These are phyloP conservation scores for Globisporangium echinulatum DNA, from an alignment of 352 stramenopile species.

Conservation along the genomic window DNA sequence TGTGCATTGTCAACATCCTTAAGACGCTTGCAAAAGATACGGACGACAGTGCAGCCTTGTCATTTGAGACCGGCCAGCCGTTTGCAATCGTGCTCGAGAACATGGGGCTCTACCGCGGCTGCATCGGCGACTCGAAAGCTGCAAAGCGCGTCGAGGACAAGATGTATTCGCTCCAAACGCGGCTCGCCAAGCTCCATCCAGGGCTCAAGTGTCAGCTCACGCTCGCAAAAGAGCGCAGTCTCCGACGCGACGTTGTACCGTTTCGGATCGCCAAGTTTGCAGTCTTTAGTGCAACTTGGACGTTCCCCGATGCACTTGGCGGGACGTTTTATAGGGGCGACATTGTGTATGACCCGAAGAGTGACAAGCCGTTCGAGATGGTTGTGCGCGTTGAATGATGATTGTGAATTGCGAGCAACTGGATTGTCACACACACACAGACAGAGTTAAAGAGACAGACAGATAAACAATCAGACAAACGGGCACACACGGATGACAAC, in stretches of 20 bases:
- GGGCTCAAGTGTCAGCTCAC: constrained; percentile 33
- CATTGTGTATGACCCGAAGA: constrained; percentile 15
- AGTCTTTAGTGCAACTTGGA: constrained; percentile 31
- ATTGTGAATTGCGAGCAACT: too few species aligned
- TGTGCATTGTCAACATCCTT: constrained; percentile 24
- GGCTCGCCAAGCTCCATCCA: constrained; percentile 22
- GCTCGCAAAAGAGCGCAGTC: constrained; percentile 16
- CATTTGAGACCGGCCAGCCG: constrained; percentile 13
- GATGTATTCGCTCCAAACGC: constrained; percentile 14
- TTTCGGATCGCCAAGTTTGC: constrained; percentile 35
- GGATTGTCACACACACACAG: too few species aligned
- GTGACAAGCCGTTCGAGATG: constrained; percentile 7
- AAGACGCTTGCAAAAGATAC: constrained; percentile 18
- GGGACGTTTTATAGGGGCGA: constrained; percentile 40
- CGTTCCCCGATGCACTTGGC: constrained; percentile 27
- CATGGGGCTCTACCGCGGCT: constrained; percentile 22
- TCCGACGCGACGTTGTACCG: neutral
- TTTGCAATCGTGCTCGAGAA: constrained; percentile 40
- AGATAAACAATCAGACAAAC: too few species aligned
- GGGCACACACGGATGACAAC: too few species aligned
- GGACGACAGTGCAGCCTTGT: neutral
- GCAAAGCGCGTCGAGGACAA: constrained; percentile 22
- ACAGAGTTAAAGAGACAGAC: neutral
- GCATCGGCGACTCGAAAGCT: constrained; percentile 12
- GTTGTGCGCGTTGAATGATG: constrained; percentile 5